phyloP scores from a whole-genome alignment of 179 eudicot genomes.

The Silene noctiflora region DNA sequence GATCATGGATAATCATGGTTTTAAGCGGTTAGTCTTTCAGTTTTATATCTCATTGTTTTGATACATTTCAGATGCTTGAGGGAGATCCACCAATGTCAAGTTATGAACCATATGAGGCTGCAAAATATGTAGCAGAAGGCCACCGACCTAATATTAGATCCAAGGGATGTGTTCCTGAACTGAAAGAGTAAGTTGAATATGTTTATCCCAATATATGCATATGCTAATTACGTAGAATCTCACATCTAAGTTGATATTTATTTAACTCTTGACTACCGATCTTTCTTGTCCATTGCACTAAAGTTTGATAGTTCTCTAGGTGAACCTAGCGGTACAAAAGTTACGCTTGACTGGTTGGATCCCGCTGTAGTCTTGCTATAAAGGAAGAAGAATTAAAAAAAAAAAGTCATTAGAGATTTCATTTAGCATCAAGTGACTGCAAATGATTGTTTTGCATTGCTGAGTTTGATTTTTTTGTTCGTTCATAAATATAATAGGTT shows the following conservation, averaged over 20 bases:
- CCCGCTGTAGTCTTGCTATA: background rate
- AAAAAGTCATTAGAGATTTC: background rate
- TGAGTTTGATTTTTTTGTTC: background rate
- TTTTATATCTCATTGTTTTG: conserved; percentile 8
- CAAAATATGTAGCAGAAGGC: conserved; percentile 78
- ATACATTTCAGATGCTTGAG: conserved; percentile 70
- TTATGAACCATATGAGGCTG: conserved; percentile 88
- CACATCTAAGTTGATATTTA: too few species aligned
- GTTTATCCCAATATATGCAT: background rate
- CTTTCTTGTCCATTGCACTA: too few species aligned
- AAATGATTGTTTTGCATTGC: background rate
- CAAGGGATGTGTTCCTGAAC: conserved; percentile 59
- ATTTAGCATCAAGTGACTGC: background rate
- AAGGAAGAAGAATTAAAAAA: background rate
- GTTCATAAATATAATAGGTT: conserved; percentile 47
- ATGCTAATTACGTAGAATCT: background rate
- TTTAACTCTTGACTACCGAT: too few species aligned
- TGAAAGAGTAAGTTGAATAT: conserved; percentile 59
- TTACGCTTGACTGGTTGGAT: conserved; percentile 6
- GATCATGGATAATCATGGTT: conserved; percentile 13
- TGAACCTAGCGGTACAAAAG: background rate
- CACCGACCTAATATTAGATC: conserved; percentile 73
- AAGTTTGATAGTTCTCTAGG: background rate
- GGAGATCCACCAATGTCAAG: conserved; percentile 68
- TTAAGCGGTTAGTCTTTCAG: background rate